Base-by-base conservation (phyloP, 202 grass and related monocot species). In the Carex sylvatica region DNA sequence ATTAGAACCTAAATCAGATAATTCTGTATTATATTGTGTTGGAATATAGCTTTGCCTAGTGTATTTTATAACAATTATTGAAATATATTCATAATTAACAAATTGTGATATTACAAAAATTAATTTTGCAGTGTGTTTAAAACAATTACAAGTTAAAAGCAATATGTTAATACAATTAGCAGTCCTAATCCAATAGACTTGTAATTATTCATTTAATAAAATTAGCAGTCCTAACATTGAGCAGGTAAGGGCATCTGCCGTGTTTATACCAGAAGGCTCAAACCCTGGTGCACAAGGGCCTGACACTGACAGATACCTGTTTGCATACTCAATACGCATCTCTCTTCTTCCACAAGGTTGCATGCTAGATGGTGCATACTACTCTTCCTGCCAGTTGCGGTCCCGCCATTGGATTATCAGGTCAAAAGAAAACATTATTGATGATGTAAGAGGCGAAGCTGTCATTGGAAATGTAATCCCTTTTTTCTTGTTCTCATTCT, bases 231-330 rank as follows among this genome's bases (percentile, higher is more conserved):
- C 63, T 70, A 44, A 2, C 9, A 51, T 72, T 63, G 63, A 55
- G 47, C 55, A 99, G 96, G 93, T 99, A n/a, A 80, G 91, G 81
- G 91, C 89, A 4, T 99, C 96, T 91, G 93, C 91, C 84, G 79
- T 96, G 28, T 86, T 99, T 70, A 89, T 73, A 58, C 96, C 96
- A 67, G 96, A 99, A 85, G 14, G 74, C 70, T 88, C 83, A 79
- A 69, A 74, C 4, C 16, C 13, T 59, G 23, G 6, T 15, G 64
- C 31, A 3, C 0, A 26, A 81, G 80, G 23, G 8, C 44, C 44
- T 52, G 42, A 69, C 28, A 33, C 15, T 30, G 63, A 82, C 42
- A 82, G 24, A 65, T 74, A 75, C 71, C 62, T 74, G 7, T 96
- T 83, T 68, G 56, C 89, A 16, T 99, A 99, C 61, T 99, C 91